Evolutionary conservation across 192 early-diverging fungal species (phyloP).

Genomic region (Anaeromyces robustus): DNA sequence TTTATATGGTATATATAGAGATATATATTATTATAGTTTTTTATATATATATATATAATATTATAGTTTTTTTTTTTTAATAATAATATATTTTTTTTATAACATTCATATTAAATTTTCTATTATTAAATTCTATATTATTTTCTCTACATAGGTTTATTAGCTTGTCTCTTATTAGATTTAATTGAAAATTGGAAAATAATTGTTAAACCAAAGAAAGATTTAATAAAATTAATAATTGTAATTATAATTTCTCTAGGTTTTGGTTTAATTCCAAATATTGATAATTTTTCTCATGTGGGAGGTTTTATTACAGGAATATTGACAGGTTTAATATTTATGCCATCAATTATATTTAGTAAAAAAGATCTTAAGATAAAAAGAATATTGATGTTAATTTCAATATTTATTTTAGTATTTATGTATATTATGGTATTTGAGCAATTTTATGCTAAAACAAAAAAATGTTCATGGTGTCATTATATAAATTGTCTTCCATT

Average conservation of each 20-base stretch:
- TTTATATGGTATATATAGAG: conserved; percentile 24
- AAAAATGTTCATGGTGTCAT: not conserved
- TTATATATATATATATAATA: no score
- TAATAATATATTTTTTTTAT: not conserved
- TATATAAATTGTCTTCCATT: not conserved
- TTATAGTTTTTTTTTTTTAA: not conserved
- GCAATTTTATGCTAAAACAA: not conserved
- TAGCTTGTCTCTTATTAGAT: conserved; percentile 66
- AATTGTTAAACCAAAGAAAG: conserved; percentile 40
- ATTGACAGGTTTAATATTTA: conserved; percentile 47
- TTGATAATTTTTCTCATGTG: conserved; percentile 80
- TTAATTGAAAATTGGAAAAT: conserved; percentile 60
- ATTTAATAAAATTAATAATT: conserved; percentile 47
- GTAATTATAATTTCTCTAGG: conserved; percentile 48
- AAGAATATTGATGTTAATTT: not conserved
- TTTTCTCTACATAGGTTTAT: conserved; percentile 44
- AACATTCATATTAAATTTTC: no score
- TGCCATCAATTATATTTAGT: conserved; percentile 43
- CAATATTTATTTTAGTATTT: not conserved
- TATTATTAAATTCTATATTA: no score
- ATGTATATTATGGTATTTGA: not conserved
- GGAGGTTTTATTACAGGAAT: conserved; percentile 58
- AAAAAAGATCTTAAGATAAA: conserved; percentile 2
- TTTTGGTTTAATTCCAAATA: conserved; percentile 54
- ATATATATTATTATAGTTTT: no score